Evolutionary conservation across 2,329 filamentous ascomycete genomes (phyloP).

Genomic region (Achaetomium macrosporum): DNA sequence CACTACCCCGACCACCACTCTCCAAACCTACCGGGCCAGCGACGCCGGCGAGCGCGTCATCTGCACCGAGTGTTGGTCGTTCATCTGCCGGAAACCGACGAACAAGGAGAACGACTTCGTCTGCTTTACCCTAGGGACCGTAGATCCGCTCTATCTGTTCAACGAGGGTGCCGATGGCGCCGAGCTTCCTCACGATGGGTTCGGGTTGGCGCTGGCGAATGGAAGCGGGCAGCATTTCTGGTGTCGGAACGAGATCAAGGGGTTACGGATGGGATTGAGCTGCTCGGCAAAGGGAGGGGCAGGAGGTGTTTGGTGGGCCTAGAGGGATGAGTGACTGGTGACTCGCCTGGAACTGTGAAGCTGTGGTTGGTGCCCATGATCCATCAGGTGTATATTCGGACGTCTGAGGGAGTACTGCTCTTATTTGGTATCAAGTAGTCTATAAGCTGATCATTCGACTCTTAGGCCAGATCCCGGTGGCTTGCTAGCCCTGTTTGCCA

Average conservation of each 20-base stretch:
- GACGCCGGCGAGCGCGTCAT: conserved; percentile 39
- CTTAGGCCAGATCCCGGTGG: too few relatives aligned
- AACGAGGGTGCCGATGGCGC: conserved; percentile 26
- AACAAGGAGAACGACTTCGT: conserved; percentile 22
- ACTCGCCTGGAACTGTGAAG: too few relatives aligned
- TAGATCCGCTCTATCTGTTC: conserved; percentile 40
- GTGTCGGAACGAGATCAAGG: conserved; percentile 41
- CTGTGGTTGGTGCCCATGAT: too few relatives aligned
- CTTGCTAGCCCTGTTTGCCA: too few relatives aligned
- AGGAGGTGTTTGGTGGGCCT: not conserved
- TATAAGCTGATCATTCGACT: too few relatives aligned
- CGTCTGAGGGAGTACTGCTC: too few relatives aligned
- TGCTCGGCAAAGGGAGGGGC: conserved; percentile 21
- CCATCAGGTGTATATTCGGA: too few relatives aligned
- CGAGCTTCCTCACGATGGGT: conserved; percentile 26
- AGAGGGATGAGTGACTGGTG: not conserved
- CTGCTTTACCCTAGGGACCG: conserved; percentile 37
- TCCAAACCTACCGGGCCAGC: conserved; percentile 38
- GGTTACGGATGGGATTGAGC: conserved; percentile 39
- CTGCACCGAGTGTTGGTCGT: conserved; percentile 44
- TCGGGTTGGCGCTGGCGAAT: conserved; percentile 36
- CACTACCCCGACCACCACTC: conserved; percentile 28
- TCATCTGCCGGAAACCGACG: conserved; percentile 41
- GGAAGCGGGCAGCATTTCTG: conserved; percentile 36
- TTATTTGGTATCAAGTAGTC: too few relatives aligned